Evolutionary conservation across 345 rosid genomes (phyloP).

Genomic region (Syzygium jambos): DNA sequence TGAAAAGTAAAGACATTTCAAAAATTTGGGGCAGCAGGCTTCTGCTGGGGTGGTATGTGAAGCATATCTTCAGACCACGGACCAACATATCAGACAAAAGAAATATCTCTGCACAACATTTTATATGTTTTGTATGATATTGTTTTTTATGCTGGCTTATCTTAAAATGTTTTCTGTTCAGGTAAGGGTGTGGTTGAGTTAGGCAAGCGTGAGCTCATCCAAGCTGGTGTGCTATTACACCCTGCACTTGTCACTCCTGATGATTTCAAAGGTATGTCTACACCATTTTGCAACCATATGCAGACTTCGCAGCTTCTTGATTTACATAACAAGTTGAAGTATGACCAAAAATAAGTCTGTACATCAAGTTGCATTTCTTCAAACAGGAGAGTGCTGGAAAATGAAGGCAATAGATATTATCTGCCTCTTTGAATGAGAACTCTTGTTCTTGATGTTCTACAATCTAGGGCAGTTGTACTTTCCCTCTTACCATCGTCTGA

Average conservation of each 20-base stretch:
- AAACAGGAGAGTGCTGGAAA: not conserved
- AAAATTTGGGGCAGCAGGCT: slow-evolving; percentile 44
- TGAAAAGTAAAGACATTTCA: slow-evolving; percentile 47
- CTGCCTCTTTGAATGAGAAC: not conserved
- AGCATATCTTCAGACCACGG: not conserved
- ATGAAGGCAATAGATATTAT: not conserved
- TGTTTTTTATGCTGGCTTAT: not conserved
- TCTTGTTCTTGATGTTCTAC: not conserved
- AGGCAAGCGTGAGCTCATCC: slow-evolving; percentile 40
- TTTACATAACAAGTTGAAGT: not conserved
- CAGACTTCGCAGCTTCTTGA: not conserved
- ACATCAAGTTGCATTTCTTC: not conserved
- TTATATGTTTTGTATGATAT: not conserved
- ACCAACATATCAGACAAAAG: not conserved
- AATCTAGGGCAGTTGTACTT: not conserved
- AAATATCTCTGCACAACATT: not conserved
- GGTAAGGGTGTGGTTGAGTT: slow-evolving; percentile 73
- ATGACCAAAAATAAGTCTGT: not conserved
- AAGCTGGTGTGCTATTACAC: slow-evolving; percentile 65
- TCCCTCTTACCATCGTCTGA: not conserved
- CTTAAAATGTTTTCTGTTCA: slow-evolving; percentile 12
- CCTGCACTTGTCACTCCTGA: slow-evolving; percentile 58
- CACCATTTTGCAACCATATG: not conserved
- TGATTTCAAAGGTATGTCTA: slow-evolving; percentile 55
- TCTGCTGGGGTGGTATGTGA: slow-evolving; percentile 35